Evolutionary conservation across 257 asterid genomes (phyloP), one percentile per base, ranked within the genome.

Genomic region (Thymus mandschuricus): DNA sequence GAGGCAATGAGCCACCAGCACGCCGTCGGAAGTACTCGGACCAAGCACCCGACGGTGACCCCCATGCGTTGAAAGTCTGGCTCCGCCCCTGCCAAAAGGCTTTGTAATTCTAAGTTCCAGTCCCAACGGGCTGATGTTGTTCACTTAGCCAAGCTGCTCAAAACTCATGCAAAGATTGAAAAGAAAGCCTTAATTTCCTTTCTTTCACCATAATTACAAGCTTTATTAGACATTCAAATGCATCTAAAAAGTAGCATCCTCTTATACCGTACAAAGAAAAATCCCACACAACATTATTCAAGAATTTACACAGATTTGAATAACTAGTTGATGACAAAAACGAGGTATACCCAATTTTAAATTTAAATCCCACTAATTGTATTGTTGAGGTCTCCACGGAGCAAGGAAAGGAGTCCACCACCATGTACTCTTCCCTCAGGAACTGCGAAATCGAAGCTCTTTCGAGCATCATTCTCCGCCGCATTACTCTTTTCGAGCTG

Each of bases 361-460:
- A 2, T 57, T 80, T 80, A 83, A 43, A 76, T 65, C 75, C 78
- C 85, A 61, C 78, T 77, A 41, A 85, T 74, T 9, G 90, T 83
- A 40, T 76, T 86, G 72, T 81, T 84, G 68, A 89, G 69, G 79
- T 81, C 80, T 34, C 96, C 96, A 8, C 91, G 94, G 41, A 92
- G 85, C 55, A 92, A 76, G n/a, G 98, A 88, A 82, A 92, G 70
- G 12, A 92, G 89, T n/a, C 96, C 96, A 61, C 98, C 98, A 51
- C 98, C 98, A 75, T 92, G 98, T 46, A 92, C 98, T 75, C 98
- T 81, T 2, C 98, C 98, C 79, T 92, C 98, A 3, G 94, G 87
- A 28, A 85, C 85, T 49, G 62, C 84, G 45, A 80, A 79, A 68
- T 76, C 80, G n/a, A 79, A 72, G 67, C 86, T 60, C 68, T 49